These are phyloP conservation scores for Colletotrichum musicola DNA, from an alignment of 2,329 filamentous ascomycete species.

Conservation along the genomic window DNA sequence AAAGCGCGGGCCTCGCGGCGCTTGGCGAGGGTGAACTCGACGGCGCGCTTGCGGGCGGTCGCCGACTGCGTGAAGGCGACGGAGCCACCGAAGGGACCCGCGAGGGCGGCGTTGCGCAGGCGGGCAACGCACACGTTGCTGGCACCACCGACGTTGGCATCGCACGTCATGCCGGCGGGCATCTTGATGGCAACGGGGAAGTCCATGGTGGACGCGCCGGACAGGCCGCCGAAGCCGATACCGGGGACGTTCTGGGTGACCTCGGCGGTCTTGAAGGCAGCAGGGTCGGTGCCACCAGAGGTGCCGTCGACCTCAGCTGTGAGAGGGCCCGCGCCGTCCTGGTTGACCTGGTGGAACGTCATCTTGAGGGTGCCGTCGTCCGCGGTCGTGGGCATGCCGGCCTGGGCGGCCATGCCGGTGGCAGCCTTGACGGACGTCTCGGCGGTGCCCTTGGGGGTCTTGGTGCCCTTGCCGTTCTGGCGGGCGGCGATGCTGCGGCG, in stretches of 20 bases:
- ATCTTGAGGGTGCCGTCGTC: slow-evolving; percentile 75
- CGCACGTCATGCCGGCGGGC: slow-evolving; percentile 75
- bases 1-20: slow-evolving; percentile 46
- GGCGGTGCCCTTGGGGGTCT: slow-evolving; percentile 44
- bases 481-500: slow-evolving; percentile 34
- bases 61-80: slow-evolving; percentile 73
- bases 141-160: slow-evolving; percentile 68
- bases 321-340: slow-evolving; percentile 76
- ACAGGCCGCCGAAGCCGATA: slow-evolving; percentile 66
- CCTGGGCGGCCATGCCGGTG: slow-evolving; percentile 69
- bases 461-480: slow-evolving; percentile 37
- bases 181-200: slow-evolving; percentile 75
- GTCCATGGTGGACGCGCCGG: slow-evolving; percentile 69
- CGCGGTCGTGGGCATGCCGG: slow-evolving; percentile 77
- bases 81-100: slow-evolving; percentile 76
- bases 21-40: slow-evolving; percentile 62
- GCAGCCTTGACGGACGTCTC: slow-evolving; percentile 67
- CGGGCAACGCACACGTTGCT: slow-evolving; percentile 74
- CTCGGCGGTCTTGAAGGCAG: slow-evolving; percentile 70
- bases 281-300: slow-evolving; percentile 70
- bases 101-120: slow-evolving; percentile 70
- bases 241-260: slow-evolving; percentile 74
- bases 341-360: slow-evolving; percentile 78
- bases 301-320: slow-evolving; percentile 71
- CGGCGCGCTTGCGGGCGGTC: slow-evolving; percentile 71